Conservation (phyloP, 2,329 filamentous ascomycete species). For the Davidsoniella eucalypti region DNA sequence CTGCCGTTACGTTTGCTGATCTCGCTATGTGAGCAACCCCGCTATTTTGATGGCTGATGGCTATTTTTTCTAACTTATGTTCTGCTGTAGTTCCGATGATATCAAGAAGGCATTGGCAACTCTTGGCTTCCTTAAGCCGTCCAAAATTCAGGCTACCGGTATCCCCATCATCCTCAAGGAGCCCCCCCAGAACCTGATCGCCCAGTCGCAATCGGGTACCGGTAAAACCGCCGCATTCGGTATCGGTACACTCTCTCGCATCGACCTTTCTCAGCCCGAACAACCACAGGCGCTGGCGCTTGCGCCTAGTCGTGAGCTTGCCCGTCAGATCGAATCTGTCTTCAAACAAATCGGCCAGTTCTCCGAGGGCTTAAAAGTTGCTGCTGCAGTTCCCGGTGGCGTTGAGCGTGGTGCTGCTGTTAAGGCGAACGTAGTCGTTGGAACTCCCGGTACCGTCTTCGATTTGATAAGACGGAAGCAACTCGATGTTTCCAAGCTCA, state of each 20-base stretch:
- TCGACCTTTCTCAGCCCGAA: slow-evolving; percentile 53
- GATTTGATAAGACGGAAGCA: slow-evolving; percentile 67
- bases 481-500: slow-evolving; percentile 55
- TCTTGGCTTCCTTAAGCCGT: slow-evolving; percentile 86
- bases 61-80: slow-evolving; percentile 7
- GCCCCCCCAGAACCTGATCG: slow-evolving; percentile 87
- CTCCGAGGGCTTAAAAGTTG: slow-evolving; percentile 56
- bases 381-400: slow-evolving; percentile 68
- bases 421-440: slow-evolving; percentile 67
- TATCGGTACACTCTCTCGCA: slow-evolving; percentile 72
- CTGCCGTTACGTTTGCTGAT: slow-evolving; percentile 68
- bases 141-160: slow-evolving; percentile 93
- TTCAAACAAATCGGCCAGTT: slow-evolving; percentile 72
- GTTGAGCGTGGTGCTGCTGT: slow-evolving; percentile 52
- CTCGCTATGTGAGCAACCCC: slow-evolving; percentile 50
- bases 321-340: slow-evolving; percentile 82
- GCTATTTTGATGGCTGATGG: slow-evolving; percentile 11
- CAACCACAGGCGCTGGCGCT: slow-evolving; percentile 76
- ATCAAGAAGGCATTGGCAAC: slow-evolving; percentile 63
- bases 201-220: slow-evolving; percentile 96
- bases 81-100: slow-evolving; percentile 21
- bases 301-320: slow-evolving; percentile 84
- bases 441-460: slow-evolving; percentile 84
- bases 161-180: slow-evolving; percentile 74
- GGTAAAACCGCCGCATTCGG: slow-evolving; percentile 97